Percentiles rank a stretch among this genome's conserved stretches.
These are phyloP conservation scores for Apostasia shenzhenica DNA, from an alignment of 106 monocot genomes.

Conservation along the genomic window DNA sequence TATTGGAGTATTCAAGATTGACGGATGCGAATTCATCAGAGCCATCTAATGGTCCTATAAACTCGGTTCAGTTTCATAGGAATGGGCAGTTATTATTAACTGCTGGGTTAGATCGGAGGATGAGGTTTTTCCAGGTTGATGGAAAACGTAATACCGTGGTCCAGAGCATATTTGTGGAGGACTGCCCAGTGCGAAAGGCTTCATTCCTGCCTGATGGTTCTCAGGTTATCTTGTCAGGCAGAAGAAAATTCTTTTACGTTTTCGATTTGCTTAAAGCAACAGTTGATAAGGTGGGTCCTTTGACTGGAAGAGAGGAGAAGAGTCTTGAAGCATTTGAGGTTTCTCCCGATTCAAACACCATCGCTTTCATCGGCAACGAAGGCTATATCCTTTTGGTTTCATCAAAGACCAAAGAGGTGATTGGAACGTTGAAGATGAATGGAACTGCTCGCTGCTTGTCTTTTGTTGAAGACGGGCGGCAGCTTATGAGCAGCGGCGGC, in stretches of 20 bases:
- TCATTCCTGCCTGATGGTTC: slow-evolving; percentile 84
- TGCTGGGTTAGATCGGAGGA: slow-evolving; percentile 49
- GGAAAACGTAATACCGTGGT: slow-evolving; percentile 76
- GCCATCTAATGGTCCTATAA: slow-evolving; percentile 53
- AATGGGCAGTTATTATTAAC: slow-evolving; percentile 73
- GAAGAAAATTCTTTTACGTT: slow-evolving; percentile 82
- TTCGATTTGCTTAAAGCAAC: slow-evolving; percentile 74
- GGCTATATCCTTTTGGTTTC: slow-evolving; percentile 84
- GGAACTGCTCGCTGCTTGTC: slow-evolving; percentile 67
- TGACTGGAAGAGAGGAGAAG: slow-evolving; percentile 80
- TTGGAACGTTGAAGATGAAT: slow-evolving; percentile 93
- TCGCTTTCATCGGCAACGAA: slow-evolving; percentile 82
- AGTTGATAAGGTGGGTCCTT: slow-evolving; percentile 66
- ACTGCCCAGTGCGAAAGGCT: slow-evolving; percentile 73
- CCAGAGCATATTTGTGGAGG: slow-evolving; percentile 66
- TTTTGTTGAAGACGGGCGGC: slow-evolving; percentile 57
- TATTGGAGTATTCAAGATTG: slow-evolving; percentile 68
- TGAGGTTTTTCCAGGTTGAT: slow-evolving; percentile 88
- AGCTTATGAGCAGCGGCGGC: slow-evolving; percentile 68
- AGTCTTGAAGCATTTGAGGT: slow-evolving; percentile 78
- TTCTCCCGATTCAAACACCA: slow-evolving; percentile 78
- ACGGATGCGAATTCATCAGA: slow-evolving; percentile 66
- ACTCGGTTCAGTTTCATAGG: slow-evolving; percentile 79
- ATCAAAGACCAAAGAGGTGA: slow-evolving; percentile 64
- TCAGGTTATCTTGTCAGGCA: slow-evolving; percentile 63